Percentiles rank a stretch among this genome's conserved stretches.
Evolutionary conservation across 106 monocot species (phyloP).

Genomic region (Platanthera guangdongensis): DNA sequence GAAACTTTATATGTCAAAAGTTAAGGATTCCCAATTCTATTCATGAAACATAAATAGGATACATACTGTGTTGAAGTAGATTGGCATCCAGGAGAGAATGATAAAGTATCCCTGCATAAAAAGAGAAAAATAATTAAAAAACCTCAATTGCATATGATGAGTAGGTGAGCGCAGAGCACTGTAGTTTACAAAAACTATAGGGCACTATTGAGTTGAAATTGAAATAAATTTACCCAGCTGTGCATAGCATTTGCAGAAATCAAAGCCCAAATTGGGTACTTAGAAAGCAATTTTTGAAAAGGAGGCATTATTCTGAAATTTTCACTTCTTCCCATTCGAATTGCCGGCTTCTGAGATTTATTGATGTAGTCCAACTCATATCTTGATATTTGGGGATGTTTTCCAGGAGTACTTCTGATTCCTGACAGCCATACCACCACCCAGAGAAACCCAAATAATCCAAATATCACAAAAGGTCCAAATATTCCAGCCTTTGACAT

Average conservation of each 20-base stretch:
- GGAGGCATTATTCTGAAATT: constrained; percentile 51
- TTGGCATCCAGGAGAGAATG: constrained; percentile 95
- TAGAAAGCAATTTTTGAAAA: constrained; percentile 65
- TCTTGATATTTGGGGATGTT: constrained; percentile 68
- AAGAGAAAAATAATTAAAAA: neutral
- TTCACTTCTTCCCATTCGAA: constrained; percentile 9
- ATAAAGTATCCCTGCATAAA: constrained; percentile 83
- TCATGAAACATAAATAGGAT: constrained; percentile 4
- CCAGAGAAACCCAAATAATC: constrained; percentile 90
- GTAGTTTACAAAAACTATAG: neutral
- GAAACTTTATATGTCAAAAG: neutral
- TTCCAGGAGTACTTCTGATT: constrained; percentile 54
- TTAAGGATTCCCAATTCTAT: neutral
- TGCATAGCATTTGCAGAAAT: constrained; percentile 98
- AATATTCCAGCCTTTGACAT: constrained; percentile 79
- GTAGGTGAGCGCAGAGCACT: neutral
- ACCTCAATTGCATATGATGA: neutral
- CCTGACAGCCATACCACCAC: constrained; percentile 73
- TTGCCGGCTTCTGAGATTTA: constrained; percentile 21
- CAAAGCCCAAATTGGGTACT: constrained; percentile 90
- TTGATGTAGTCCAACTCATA: constrained; percentile 67
- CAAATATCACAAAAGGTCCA: constrained; percentile 94
- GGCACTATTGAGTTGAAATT: neutral
- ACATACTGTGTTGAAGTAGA: constrained; percentile 89
- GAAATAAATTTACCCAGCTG: constrained; percentile 66